Evolutionary conservation across 768 basidiomycete genomes (phyloP).

Genomic region (Tylopilus balloui): DNA sequence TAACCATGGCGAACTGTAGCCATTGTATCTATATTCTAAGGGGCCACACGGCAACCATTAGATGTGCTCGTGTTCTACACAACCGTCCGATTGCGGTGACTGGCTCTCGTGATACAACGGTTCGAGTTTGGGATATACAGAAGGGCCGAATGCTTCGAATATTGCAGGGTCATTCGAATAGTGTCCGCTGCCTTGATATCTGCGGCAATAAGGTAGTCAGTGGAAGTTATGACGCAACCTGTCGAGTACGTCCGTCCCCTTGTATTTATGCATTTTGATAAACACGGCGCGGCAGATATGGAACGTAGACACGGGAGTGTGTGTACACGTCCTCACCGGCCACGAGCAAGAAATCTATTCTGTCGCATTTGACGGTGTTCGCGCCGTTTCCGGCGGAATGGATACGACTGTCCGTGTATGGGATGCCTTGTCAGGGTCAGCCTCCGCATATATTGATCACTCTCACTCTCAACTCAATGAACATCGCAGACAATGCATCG

Average conservation of each 20-base stretch:
- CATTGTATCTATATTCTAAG: conserved; percentile 73
- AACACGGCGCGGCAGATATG: conserved; percentile 54
- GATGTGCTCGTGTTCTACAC: conserved; percentile 85
- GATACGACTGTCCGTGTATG: conserved; percentile 94
- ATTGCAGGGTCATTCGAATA: conserved; percentile 71
- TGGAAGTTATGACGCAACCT: conserved; percentile 90
- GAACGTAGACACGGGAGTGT: conserved; percentile 87
- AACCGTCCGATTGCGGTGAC: conserved; percentile 85
- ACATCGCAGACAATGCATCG: conserved; percentile 61
- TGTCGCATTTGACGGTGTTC: conserved; percentile 82
- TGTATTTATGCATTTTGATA: background rate
- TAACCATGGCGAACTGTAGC: conserved; percentile 24
- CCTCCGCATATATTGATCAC: conserved; percentile 3
- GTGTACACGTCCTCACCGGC: conserved; percentile 74
- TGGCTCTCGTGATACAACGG: conserved; percentile 80
- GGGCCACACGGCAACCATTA: conserved; percentile 87
- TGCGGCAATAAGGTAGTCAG: conserved; percentile 80
- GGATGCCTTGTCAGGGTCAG: conserved; percentile 82
- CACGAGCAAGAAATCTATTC: conserved; percentile 89
- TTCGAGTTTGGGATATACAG: conserved; percentile 93
- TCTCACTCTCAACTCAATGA: background rate
- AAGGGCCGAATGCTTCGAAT: conserved; percentile 61
- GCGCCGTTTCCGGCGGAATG: conserved; percentile 81
- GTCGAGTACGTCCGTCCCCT: conserved; percentile 50
- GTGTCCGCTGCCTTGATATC: conserved; percentile 87